Evolutionary conservation across 2,329 filamentous ascomycete species (phyloP), one percentile per base, ranked within the genome.

Genomic region (Penicillium sumatraense): DNA sequence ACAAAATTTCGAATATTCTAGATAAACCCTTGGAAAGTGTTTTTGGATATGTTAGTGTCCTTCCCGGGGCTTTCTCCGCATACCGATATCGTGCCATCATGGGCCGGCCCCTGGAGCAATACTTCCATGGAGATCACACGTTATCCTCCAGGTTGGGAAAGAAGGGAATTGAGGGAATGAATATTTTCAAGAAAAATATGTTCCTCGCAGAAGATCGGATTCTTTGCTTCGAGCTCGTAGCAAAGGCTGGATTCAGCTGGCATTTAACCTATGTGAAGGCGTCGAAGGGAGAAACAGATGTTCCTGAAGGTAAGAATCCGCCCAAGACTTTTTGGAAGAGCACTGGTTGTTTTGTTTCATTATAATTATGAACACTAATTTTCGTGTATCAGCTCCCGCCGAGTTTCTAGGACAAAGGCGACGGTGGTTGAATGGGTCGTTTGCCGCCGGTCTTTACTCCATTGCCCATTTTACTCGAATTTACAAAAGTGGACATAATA

Each of bases 171-270:
- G 33, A 36, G n/a, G 33, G 33, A 3, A 40, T 53, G 51, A 47
- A 41, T 41, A 53, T 53, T 9, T 48, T 53, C 31, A 53, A 53
- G n/a, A 53, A 53, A 14, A 53, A 53, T 23, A 53, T 53, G 51
- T 53, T 53, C 11, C 33, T 53, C 29, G 51, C 51, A 2, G 42
- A 48, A 16, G 51, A 53, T 16, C 31, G 51, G 10, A 53, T 53
- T 53, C 51, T 53, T 9, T 47, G 42, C 33, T 53, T 53, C 18
- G 51, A 53, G 10, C 42, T 48, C 2, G 42, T 53, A 5, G 51
- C 51, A 20, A 53, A 53, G 24, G 42, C 42, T 4, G 51, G 51
- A n/a, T 47, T 21, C 14, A 47, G 21, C 9, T 53, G 51, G 51
- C 51, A 48, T 31, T 48, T 53, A 24, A 47, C 51, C 3, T 53